Evolutionary conservation across 2,329 filamentous ascomycete genomes (phyloP), one percentile per base, ranked within the genome.

Genomic region (Botrytis medusae): DNA sequence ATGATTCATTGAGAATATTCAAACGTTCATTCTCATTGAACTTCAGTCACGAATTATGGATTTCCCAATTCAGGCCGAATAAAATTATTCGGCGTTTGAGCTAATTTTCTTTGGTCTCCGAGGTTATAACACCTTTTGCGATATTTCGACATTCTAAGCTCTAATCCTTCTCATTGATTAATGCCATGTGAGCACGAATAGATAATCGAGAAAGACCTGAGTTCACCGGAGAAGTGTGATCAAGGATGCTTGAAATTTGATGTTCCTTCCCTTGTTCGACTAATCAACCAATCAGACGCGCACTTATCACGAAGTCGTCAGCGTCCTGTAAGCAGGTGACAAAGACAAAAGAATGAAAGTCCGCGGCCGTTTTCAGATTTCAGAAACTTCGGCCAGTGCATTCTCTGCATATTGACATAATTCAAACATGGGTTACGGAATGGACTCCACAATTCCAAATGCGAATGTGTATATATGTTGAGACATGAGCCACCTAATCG

Each of bases 401-500:
- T 37, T 12, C 48, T 20, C 8, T 51, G 1, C 32, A 69, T 40
- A 18, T 37, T n/a, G 29, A 25, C 34, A 57, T 65, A 68, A n/a
- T 40, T 54, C 8, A 37, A n/a, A 37, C 5, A 71, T 71, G n/a
- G n/a, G 18, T 65, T 62, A 9, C n/a, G 25, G n/a, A 40, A 32
- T 44, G 48, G 34, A 40, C 60, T 34, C 64, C 46, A 2, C 46
- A 1, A 54, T 32, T 22, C 64, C 37, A 37, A 34, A 10, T 7
- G 37, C 12, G 5, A 14, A 20, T 22, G 16, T 37, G 22, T 54
- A 68, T 68, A 68, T 18, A 60, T 69, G 20, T 20, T 40, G 9
- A 44, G 54, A 71, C 37, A 71, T 63, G 32, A 60, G 69, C 57
- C 57, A 71, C 44, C 12, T 68, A 22, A 68, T 68, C 12, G 46